Conservation (phyloP, 2,329 filamentous ascomycete species). For the Xylariaceae sp. region DNA sequence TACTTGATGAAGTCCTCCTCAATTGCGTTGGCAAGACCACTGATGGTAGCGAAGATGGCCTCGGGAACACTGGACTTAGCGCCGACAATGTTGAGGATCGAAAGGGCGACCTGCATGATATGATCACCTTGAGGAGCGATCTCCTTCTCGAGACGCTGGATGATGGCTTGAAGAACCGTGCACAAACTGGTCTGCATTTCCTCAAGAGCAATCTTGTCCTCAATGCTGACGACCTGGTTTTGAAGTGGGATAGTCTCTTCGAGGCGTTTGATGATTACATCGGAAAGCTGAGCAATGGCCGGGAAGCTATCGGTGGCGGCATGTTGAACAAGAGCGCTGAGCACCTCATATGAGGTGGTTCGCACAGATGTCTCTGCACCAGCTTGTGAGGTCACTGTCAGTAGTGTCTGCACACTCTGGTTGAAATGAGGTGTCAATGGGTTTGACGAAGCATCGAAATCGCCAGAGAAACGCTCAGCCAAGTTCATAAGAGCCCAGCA, state of each 20-base stretch:
- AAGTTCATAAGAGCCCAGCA: conserved; percentile 99
- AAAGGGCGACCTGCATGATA: conserved; percentile 86
- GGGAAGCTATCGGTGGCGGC: conserved; percentile 80
- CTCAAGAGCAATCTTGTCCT: conserved; percentile 92
- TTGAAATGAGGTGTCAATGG: conserved; percentile 89
- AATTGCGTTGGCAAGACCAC: conserved; percentile 83
- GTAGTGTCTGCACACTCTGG: conserved; percentile 78
- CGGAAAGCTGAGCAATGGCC: conserved; percentile 76
- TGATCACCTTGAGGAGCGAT: conserved; percentile 85
- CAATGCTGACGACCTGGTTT: conserved; percentile 89
- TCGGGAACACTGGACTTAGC: conserved; percentile 92
- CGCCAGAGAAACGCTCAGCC: conserved; percentile 89
- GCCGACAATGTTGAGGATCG: conserved; percentile 72
- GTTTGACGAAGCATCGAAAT: conserved; percentile 73
- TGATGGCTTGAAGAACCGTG: conserved; percentile 86
- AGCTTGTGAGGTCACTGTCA: conserved; percentile 77
- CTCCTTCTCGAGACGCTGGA: conserved; percentile 86
- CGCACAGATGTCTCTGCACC: conserved; percentile 85
- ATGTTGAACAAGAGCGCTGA: conserved; percentile 91
- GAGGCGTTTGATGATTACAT: conserved; percentile 84
- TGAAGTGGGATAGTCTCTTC: conserved; percentile 88
- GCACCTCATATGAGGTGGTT: conserved; percentile 93
- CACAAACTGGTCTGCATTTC: conserved; percentile 97
- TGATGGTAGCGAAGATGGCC: conserved; percentile 86
- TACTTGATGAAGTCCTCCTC: conserved; percentile 95